These are phyloP conservation scores for Haplosporangium sp. DNA, from an alignment of 371 early-diverging fungal species.

Conservation along the genomic window DNA sequence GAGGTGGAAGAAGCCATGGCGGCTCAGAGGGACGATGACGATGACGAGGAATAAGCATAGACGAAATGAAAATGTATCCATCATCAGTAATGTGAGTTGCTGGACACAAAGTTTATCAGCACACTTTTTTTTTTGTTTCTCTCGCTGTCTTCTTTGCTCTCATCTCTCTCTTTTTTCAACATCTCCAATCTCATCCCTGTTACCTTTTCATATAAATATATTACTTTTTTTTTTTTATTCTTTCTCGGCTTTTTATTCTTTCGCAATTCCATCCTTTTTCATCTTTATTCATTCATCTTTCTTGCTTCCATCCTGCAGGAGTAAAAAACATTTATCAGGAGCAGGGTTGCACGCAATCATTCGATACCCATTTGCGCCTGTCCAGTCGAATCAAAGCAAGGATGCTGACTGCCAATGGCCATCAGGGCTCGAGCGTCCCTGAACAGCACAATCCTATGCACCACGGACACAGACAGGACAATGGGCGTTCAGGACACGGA, in stretches of 20 bases:
- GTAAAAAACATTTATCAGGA: neutral
- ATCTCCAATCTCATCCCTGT: too few relatives aligned
- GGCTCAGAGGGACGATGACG: constrained; percentile 39
- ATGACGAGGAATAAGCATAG: constrained; percentile 16
- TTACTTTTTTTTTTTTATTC: neutral
- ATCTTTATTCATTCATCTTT: neutral
- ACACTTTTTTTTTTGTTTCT: neutral
- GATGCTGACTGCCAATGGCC: constrained; percentile 8
- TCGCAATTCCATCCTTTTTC: neutral
- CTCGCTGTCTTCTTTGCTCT: neutral
- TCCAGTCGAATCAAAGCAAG: neutral
- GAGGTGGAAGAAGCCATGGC: constrained; percentile 83
- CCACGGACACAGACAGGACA: constrained; percentile 11
- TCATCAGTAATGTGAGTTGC: too few relatives aligned
- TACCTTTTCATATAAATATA: neutral
- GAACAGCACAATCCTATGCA: constrained; percentile 5
- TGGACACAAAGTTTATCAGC: neutral
- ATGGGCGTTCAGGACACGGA: constrained; percentile 3
- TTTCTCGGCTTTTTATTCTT: neutral
- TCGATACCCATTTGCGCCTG: neutral
- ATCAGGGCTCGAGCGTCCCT: constrained; percentile 8
- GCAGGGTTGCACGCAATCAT: neutral
- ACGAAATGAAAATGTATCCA: neutral
- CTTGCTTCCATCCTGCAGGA: neutral
- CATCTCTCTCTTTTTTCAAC: too few relatives aligned